Evolutionary conservation across 2,329 filamentous ascomycete species (phyloP), one percentile per base, ranked within the genome.

Genomic region (Sphaerulina populicola): DNA sequence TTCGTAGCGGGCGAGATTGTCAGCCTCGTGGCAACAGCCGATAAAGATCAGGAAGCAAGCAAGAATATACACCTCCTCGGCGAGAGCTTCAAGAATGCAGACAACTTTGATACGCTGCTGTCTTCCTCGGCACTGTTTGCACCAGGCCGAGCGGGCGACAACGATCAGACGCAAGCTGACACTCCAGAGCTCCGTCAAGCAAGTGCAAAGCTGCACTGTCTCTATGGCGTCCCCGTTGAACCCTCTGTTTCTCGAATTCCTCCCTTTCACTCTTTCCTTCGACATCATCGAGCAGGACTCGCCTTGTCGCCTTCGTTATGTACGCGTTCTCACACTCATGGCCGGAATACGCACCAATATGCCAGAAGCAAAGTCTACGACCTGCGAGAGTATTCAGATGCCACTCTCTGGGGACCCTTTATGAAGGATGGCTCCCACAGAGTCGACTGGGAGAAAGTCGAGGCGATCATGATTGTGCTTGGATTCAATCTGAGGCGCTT

Each of bases 401-500:
- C 68, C 23, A 83, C 77, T 1, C 65, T 74, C 33, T 90, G 86
- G 85, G 86, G 86, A 0, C 86, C 86, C 0, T 90, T 87, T 60
- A 70, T 77, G 61, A 71, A 78, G 44, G 85, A 89, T 61, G 79
- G 77, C 1, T 75, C 72, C 2, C 75, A 74, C 47, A 67, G 69
- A 4, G 82, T 87, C 0, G 85, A 91, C 66, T 91, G 86, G 86
- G 85, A 90, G 67, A 87, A 86, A 69, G 70, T 89, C 9, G 86
- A 90, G 67, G 81, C 83, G 7, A 78, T 88, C 48, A 79, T 88
- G 74, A 72, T 89, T 3, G 79, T 84, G 2, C 67, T 90, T 3
- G 77, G 77, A 3, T 74, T 77, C 62, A 88, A 88, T 62, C 72
- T 85, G 46, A 67, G 71, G 36, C 63, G 67, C 8, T 77, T 78